These are phyloP conservation scores for Diaporthe amygdali DNA, from an alignment of 2,329 filamentous ascomycete species.

Conservation along the genomic window DNA sequence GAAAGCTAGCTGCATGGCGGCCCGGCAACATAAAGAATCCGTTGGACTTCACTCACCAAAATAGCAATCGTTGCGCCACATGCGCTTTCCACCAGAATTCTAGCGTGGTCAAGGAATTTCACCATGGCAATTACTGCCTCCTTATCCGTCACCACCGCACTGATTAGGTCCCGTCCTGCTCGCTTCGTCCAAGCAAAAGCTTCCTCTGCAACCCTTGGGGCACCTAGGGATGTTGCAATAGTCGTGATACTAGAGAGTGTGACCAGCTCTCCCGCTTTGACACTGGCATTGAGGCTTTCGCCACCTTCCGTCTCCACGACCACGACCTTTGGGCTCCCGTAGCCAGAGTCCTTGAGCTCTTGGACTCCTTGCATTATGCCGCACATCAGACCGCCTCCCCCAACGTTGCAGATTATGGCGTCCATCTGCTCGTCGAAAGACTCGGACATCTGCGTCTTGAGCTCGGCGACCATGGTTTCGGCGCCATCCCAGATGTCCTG, in stretches of 20 bases:
- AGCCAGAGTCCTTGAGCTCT: conserved; percentile 34
- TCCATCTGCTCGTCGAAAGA: conserved; percentile 47
- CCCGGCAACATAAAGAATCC: no score
- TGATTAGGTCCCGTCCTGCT: conserved; percentile 49
- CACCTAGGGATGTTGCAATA: conserved; percentile 74
- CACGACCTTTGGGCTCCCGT: conserved; percentile 53
- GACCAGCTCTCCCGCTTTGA: conserved; percentile 59
- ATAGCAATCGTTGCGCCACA: conserved; percentile 82
- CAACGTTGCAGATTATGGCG: conserved; percentile 71
- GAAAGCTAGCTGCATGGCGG: no score
- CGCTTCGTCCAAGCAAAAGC: conserved; percentile 63
- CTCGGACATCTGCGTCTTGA: conserved; percentile 39
- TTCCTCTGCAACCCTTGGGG: conserved; percentile 64
- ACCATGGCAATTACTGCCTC: conserved; percentile 82
- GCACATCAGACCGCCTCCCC: conserved; percentile 73
- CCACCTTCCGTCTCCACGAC: conserved; percentile 78
- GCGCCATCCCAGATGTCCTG: conserved; percentile 71
- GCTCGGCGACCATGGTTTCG: conserved; percentile 57
- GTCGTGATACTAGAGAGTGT: conserved; percentile 73
- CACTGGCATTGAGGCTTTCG: conserved; percentile 64
- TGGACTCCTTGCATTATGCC: conserved; percentile 70
- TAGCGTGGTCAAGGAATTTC: conserved; percentile 80
- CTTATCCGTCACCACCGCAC: conserved; percentile 71
- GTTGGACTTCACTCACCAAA: conserved; percentile 36
- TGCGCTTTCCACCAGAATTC: conserved; percentile 80